Base-by-base conservation (phyloP, 805 yeast species). In the Teunomyces atbi region DNA sequence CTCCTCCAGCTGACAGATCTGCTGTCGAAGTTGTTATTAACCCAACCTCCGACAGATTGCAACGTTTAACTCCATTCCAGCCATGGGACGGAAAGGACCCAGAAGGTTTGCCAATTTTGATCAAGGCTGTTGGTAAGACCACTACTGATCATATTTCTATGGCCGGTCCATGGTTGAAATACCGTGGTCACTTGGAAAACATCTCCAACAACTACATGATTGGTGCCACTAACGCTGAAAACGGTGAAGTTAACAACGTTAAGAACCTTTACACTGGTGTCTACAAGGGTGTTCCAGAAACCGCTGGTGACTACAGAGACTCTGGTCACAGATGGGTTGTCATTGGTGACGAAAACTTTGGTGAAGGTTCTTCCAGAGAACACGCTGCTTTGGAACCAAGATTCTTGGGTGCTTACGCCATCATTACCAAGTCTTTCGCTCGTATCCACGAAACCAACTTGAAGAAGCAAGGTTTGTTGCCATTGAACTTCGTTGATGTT, bases 161-260 rank as follows among this genome's bases (percentile, higher is more conserved):
- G 96, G 99, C 99, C 68, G 99, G 99, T 77, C 97, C 98, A 68
- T 92, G 99, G 99, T 87, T 92, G 82, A 92, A 92, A 80, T 92
- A 92, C 92, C 89, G 97, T 82, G 99, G 99, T 76, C 99, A 92
- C 79, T 82, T 92, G 78, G 92, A 90, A 79, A 92, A 92, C 85
- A 94, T 92, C 68, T 90, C 97, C 59, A 90, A 92, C 83, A 92
- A 94, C 82, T 92, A 94, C 79, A 91, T 92, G 96, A 92, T 92
- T 80, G 99, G 99, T 80, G 98, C 98, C 59, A 91, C 84, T 71
- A 92, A 92, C 77, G 91, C 91, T 67, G 97, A 86, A 78, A 92
- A 92, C 76, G 87, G 84, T 58, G 89, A 92, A 81, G 96, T 96
- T 57, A 92, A 92, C 88, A 76, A 76, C 63, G 83, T 94, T 58